Evolutionary conservation across 2,329 filamentous ascomycete species (phyloP), one percentile per base, ranked within the genome.

Genomic region (Verticillium klebahnii): DNA sequence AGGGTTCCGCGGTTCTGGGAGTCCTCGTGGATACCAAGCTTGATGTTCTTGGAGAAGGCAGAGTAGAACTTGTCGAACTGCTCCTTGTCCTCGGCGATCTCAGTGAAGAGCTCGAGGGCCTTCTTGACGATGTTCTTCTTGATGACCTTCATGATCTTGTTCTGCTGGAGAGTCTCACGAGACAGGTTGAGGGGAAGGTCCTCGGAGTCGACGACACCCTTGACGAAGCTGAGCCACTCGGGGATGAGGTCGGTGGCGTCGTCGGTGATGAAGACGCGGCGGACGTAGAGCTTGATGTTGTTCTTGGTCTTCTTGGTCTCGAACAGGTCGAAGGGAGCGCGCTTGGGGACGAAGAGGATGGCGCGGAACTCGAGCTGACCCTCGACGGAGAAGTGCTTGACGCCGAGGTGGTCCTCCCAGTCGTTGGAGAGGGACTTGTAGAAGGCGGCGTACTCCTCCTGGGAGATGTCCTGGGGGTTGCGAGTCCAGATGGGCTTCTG

Each of bases 61-160:
- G 84, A 85, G 89, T 99, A 99, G 90, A 99, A 99, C 89, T 99
- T 99, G 89, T 99, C 95, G 79, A 99, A 99, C 81, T 97, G 92
- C 89, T 99, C 95, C 83, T 96, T 96, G 83, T 99, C 95, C 87
- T 99, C 95, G 63, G 95, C 89, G 68, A 99, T 99, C 86, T 99
- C 95, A 74, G 89, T 88, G 90, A 99, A 99, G 79, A 99, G 92
- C 87, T 99, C 95, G 69, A 99, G 92, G 69, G 92, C 92, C 92
- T 99, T 99, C 93, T 98, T 99, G 87, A 99, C 93, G 69, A 99
- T 97, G 90, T 99, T 99, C 93, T 99, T 99, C 89, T 96, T 96
- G 88, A 98, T 98, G 80, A 98, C 95, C 91, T 98, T 98, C 95
- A 98, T 98, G 87, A 99, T 99, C 93, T 98, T 98, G 91, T 98